Conservation (phyloP, 768 basidiomycete species). For the Punctularia strigosozonata region DNA sequence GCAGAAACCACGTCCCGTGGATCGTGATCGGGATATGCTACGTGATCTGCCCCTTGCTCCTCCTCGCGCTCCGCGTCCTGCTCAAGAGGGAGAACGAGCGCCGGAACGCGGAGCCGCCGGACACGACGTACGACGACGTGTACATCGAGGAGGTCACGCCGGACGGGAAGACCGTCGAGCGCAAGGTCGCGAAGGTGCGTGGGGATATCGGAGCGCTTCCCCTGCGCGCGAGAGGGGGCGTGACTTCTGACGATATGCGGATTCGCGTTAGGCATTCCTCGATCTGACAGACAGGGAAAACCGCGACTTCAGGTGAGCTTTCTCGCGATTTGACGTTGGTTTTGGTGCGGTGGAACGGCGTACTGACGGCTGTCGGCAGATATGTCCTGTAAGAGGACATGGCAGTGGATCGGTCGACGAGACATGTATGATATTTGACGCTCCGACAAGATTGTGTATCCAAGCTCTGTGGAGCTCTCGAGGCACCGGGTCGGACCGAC, state of each 20-base stretch:
- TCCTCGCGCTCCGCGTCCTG: conserved; percentile 38
- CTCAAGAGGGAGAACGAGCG: conserved; percentile 51
- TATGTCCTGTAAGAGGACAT: too few relatives aligned
- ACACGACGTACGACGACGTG: conserved; percentile 46
- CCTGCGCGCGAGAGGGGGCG: neutral
- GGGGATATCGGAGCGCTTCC: neutral
- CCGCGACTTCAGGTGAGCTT: conserved; percentile 60
- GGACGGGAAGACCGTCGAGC: conserved; percentile 39
- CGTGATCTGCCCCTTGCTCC: conserved; percentile 32
- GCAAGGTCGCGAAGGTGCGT: conserved; percentile 59
- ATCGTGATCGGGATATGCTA: conserved; percentile 62
- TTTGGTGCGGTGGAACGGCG: too few relatives aligned
- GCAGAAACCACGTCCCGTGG: conserved; percentile 70
- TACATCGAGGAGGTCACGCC: conserved; percentile 41
- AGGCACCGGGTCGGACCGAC: too few relatives aligned
- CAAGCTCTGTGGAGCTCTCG: too few relatives aligned
- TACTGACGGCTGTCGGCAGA: too few relatives aligned
- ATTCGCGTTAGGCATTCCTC: conserved; percentile 41
- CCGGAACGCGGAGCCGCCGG: conserved; percentile 43
- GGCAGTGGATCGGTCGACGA: too few relatives aligned
- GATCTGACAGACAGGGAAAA: conserved; percentile 68
- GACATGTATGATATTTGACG: too few relatives aligned
- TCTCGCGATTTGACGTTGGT: conserved; percentile 28
- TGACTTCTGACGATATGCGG: conserved; percentile 3
- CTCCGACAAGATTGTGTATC: too few relatives aligned